These are phyloP conservation scores for Cubamyces lactineus DNA, from an alignment of 768 basidiomycete genomes.

Conservation along the genomic window DNA sequence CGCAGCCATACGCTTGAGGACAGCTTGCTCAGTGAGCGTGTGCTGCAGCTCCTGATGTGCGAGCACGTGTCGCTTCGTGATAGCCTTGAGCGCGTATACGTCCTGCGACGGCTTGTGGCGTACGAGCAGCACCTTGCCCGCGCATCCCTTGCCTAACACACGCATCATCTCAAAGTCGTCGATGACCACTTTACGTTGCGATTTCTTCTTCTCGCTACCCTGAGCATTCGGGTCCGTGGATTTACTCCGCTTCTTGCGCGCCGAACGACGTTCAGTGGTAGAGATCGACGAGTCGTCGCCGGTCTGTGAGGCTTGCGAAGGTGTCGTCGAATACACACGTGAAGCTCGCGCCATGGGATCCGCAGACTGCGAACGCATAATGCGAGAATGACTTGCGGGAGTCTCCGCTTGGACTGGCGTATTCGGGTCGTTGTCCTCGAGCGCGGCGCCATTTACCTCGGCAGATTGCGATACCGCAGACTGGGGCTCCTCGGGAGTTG, in stretches of 20 bases:
- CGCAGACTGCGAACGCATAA: conserved; percentile 80
- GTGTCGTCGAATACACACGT: conserved; percentile 60
- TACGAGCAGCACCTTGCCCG: conserved; percentile 94
- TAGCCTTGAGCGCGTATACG: conserved; percentile 94
- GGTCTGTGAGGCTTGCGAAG: conserved; percentile 46
- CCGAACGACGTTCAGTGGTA: conserved; percentile 46
- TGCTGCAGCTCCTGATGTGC: conserved; percentile 97
- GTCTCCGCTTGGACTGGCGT: conserved; percentile 32
- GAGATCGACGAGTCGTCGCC: conserved; percentile 73
- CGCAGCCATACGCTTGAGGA: conserved; percentile 92
- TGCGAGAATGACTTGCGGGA: conserved; percentile 44
- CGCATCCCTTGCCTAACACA: conserved; percentile 96
- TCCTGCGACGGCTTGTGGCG: conserved; percentile 71
- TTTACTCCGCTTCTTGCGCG: conserved; percentile 58
- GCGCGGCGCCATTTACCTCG: conserved; percentile 11
- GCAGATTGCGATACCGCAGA: background rate
- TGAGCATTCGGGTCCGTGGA: conserved; percentile 46
- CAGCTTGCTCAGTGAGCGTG: conserved; percentile 95
- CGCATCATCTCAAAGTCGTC: conserved; percentile 98
- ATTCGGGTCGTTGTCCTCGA: conserved; percentile 27
- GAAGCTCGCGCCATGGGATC: conserved; percentile 71
- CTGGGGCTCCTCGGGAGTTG: conserved; percentile 7
- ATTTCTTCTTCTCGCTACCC: conserved; percentile 53
- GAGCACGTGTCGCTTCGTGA: conserved; percentile 95
- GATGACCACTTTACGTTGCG: conserved; percentile 71